These are phyloP conservation scores for Starmerella sirachaensis DNA, from an alignment of 805 yeast species.

Conservation along the genomic window DNA sequence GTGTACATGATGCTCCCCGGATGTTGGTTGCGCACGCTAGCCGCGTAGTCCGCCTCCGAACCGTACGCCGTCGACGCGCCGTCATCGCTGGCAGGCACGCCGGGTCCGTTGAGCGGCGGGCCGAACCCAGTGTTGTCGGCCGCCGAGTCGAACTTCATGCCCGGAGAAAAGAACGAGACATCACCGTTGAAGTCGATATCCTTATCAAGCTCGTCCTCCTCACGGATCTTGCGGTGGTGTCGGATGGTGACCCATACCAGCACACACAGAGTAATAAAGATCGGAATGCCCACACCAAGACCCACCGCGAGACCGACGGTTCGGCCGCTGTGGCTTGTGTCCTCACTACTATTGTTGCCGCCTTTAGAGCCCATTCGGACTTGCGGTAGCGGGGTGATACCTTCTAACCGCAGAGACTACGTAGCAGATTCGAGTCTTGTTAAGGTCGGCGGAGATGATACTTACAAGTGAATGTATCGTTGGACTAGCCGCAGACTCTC, in stretches of 20 bases:
- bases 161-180: constrained; percentile 17
- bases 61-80: constrained; percentile 2
- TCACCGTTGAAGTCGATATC: constrained; percentile 32
- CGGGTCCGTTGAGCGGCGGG: background rate
- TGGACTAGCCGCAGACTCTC: too few species aligned
- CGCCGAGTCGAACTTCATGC: constrained; percentile 3
- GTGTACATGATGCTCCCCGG: constrained; percentile 9
- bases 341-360: background rate
- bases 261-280: constrained; percentile 26
- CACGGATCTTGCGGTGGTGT: constrained; percentile 25
- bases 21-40: background rate
- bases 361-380: too few species aligned
- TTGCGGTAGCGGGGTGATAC: too few species aligned
- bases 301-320: constrained; percentile 25
- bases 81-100: background rate
- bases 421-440: too few species aligned
- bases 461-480: too few species aligned
- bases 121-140: background rate
- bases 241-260: constrained; percentile 27
- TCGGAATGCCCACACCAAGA: constrained; percentile 33
- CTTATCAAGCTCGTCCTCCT: constrained; percentile 29
- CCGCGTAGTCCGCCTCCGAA: constrained; percentile 5
- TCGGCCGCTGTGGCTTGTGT: constrained; percentile 2
- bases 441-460: too few species aligned
- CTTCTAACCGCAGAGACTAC: too few species aligned